A percentile compares a stretch with the other conserved stretches of the same genome.
Evolutionary conservation across 148 eudicot species (phyloP).

Genomic region (Cornus suecica): DNA sequence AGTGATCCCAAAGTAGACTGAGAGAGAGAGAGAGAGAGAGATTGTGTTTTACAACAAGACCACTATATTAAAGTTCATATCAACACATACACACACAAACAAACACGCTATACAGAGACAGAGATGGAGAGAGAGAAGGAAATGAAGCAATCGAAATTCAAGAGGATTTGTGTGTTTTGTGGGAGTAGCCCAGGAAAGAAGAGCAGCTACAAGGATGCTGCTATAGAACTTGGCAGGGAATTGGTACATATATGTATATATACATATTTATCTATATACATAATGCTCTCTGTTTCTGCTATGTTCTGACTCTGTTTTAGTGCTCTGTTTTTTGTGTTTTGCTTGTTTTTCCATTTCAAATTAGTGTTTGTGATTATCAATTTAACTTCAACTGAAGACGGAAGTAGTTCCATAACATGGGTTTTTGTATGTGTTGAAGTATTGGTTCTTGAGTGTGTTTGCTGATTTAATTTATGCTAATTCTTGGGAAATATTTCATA

Average conservation of each 20-base stretch:
- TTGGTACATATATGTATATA: constrained; percentile 31
- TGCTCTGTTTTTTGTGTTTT: neutral
- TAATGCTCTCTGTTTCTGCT: neutral
- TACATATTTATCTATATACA: no score
- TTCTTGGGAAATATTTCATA: neutral
- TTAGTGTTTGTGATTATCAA: neutral
- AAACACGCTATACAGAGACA: neutral
- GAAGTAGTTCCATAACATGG: neutral
- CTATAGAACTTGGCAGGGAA: constrained; percentile 37
- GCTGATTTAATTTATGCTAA: neutral
- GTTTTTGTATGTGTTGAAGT: neutral
- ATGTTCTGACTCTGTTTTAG: neutral
- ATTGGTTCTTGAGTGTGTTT: no score
- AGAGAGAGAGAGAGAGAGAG: neutral
- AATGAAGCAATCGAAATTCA: constrained; percentile 31
- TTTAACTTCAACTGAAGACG: neutral
- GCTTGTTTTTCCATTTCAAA: neutral
- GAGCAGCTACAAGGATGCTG: constrained; percentile 41
- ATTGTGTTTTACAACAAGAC: neutral
- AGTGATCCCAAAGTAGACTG: neutral
- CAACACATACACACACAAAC: neutral
- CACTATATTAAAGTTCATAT: neutral
- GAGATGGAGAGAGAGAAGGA: constrained; percentile 22
- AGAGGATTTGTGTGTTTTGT: constrained; percentile 40
- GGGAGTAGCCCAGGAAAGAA: constrained; percentile 47